phyloP scores from a whole-genome alignment of 306 rosid genomes.

The Malus sieversii region DNA sequence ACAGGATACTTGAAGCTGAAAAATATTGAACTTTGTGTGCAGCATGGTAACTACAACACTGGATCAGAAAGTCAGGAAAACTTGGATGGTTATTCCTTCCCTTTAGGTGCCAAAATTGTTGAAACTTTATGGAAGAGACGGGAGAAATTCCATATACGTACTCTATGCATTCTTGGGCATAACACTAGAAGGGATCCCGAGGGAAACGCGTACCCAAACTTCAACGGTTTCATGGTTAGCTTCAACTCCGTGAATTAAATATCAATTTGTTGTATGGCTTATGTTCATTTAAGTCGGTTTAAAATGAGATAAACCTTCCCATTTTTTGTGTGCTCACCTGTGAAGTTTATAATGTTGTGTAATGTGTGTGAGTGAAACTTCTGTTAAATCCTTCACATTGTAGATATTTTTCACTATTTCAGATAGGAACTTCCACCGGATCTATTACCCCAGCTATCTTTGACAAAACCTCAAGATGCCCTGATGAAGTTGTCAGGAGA shows the following conservation, averaged over 20 bases:
- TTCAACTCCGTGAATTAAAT: conserved; percentile 13
- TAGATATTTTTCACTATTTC: conserved; percentile 5
- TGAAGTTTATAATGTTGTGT: not conserved
- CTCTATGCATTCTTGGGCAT: conserved; percentile 68
- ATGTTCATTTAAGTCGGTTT: not conserved
- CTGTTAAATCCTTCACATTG: not conserved
- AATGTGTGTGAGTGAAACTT: not conserved
- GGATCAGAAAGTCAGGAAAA: conserved; percentile 24
- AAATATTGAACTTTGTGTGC: conserved; percentile 52
- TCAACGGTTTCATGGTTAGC: conserved; percentile 70
- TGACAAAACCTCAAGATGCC: conserved; percentile 66
- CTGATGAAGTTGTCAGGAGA: conserved; percentile 78
- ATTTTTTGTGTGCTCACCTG: not conserved
- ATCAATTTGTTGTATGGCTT: conserved; percentile 4
- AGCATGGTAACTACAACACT: conserved; percentile 38
- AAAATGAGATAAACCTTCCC: not conserved
- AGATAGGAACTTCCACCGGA: conserved; percentile 68
- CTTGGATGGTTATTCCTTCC: conserved; percentile 57
- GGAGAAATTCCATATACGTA: conserved; percentile 67
- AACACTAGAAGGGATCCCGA: conserved; percentile 60
- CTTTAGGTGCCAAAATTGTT: conserved; percentile 58
- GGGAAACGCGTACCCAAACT: conserved; percentile 50
- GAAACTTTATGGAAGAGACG: conserved; percentile 43
- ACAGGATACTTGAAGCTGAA: conserved; percentile 33
- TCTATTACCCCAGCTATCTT: conserved; percentile 52